phyloP scores from a whole-genome alignment of 2,329 filamentous ascomycete genomes.

The Exserohilum turcica region DNA sequence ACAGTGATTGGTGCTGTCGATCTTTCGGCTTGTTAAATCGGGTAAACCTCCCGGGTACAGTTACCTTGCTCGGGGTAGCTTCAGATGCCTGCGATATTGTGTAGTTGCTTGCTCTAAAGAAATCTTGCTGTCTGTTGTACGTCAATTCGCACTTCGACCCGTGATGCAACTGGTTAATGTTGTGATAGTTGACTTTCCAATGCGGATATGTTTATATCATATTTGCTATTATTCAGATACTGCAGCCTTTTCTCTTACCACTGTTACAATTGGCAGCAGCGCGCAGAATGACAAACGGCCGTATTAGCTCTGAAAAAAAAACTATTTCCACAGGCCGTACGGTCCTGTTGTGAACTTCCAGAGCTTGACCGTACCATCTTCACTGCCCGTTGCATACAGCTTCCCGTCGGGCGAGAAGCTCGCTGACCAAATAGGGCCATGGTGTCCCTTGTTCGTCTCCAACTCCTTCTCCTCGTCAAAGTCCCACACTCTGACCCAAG shows the following conservation, averaged over 20 bases:
- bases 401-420: slow-evolving; percentile 95
- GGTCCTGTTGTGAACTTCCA: slow-evolving; percentile 71
- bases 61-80: slow-evolving; percentile 17
- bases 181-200: not conserved
- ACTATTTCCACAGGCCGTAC: slow-evolving; percentile 68
- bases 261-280: not conserved
- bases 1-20: slow-evolving; percentile 18
- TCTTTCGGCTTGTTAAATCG: slow-evolving; percentile 30
- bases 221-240: slow-evolving; percentile 4
- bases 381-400: slow-evolving; percentile 92
- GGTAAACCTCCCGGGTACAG: slow-evolving; percentile 23
- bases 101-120: not conserved
- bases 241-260: not conserved
- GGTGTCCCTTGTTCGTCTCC: slow-evolving; percentile 94
- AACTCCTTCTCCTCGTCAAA: slow-evolving; percentile 83
- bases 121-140: not conserved
- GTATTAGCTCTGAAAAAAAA: not conserved
- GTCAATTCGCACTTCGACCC: not conserved
- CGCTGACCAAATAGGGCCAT: slow-evolving; percentile 96
- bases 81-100: not conserved
- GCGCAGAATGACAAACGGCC: not conserved
- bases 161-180: not conserved
- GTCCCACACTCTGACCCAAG: slow-evolving; percentile 94
- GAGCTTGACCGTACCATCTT: slow-evolving; percentile 97
- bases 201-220: not conserved